Conservation (phyloP, 352 stramenopile species). For the Pythium sukuiense region DNA sequence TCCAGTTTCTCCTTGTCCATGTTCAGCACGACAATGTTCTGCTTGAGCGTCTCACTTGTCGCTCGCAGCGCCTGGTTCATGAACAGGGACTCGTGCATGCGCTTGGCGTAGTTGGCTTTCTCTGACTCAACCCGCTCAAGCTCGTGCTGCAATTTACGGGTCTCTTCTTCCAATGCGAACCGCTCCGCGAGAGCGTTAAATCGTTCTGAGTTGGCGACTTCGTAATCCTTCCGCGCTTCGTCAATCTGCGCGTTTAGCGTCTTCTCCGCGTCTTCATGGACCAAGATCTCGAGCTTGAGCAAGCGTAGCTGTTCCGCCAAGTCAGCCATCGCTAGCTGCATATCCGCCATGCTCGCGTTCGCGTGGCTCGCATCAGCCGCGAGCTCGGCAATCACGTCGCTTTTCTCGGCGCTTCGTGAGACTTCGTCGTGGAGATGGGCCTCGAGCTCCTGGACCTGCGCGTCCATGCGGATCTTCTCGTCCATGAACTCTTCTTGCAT, state of each 20-base stretch:
- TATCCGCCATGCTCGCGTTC: slow-evolving; percentile 42
- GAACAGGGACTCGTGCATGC: slow-evolving; percentile 74
- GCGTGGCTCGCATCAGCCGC: slow-evolving; percentile 39
- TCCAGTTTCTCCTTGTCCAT: slow-evolving; percentile 64
- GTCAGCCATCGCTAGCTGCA: slow-evolving; percentile 33
- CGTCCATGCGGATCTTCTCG: slow-evolving; percentile 40
- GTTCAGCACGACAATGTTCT: slow-evolving; percentile 45
- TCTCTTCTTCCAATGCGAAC: slow-evolving; percentile 63
- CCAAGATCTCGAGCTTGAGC: slow-evolving; percentile 63
- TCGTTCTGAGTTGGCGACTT: slow-evolving; percentile 66
- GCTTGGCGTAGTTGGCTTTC: slow-evolving; percentile 56
- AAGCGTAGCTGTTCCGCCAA: slow-evolving; percentile 55
- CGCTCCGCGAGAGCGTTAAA: slow-evolving; percentile 63
- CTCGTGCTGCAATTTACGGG: slow-evolving; percentile 52
- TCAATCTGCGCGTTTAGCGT: slow-evolving; percentile 61
- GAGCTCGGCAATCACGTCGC: slow-evolving; percentile 44
- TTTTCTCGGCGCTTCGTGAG: slow-evolving; percentile 45
- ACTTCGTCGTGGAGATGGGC: slow-evolving; percentile 37
- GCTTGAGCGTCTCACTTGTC: slow-evolving; percentile 66
- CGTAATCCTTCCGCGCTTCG: slow-evolving; percentile 55
- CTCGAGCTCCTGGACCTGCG: slow-evolving; percentile 34
- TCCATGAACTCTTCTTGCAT: slow-evolving; percentile 47
- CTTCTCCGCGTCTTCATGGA: slow-evolving; percentile 67
- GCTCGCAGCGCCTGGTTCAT: slow-evolving; percentile 74
- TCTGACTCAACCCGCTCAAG: slow-evolving; percentile 54